Base-by-base conservation (phyloP, 352 stramenopile species). In the Phytopythium kandeliae region DNA sequence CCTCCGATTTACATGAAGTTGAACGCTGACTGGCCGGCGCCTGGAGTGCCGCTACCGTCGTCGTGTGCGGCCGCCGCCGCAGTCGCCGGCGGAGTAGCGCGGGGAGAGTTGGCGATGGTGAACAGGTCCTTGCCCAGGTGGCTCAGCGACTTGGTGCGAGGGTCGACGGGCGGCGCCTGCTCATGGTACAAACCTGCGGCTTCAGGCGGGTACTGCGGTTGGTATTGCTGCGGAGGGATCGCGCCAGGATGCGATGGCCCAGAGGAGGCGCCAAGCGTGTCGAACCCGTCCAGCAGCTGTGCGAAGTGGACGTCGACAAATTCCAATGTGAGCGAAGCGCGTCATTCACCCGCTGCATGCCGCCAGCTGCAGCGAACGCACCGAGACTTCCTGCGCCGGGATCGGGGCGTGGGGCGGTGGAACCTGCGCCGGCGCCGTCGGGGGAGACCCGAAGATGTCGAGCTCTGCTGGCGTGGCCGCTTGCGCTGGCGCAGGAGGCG, bases 81-180 rank as follows among this genome's bases (percentile, higher is more conserved):
- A 51, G 62, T 52, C 22, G 50, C 26, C 28, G 58, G 60, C 38
- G 36, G 58, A 51, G 62, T 52, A 54, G 53, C 71, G 21, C 81
- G 79, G 17, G 84, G 81, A 15, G 84, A 95, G 59, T 92, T 92
- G 52, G 78, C 81, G 53, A 91, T 85, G 16, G 81, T 85, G 54
- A 92, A 95, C 4, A 95, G 58, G 35, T 92, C 84, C 61, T 92
- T 95, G 40, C 81, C 81, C 55, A 92, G 86, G 64, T 90, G 66
- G 45, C 81, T 85, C 40, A 92, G 55, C 8, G 74, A 69, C 59
- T 83, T 83, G 42, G 78, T 73, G 41, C 76, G 77, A 13, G 87
- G 69, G 51, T 87, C 79, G 9, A 69, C 61, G 22, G 65, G 51
- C 0, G 55, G 51, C 43, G 11, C 33, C 45, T 44, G 46, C 40